Conservation (phyloP, 2,329 filamentous ascomycete genomes). For the Aspergillus pseudotamarii region DNA sequence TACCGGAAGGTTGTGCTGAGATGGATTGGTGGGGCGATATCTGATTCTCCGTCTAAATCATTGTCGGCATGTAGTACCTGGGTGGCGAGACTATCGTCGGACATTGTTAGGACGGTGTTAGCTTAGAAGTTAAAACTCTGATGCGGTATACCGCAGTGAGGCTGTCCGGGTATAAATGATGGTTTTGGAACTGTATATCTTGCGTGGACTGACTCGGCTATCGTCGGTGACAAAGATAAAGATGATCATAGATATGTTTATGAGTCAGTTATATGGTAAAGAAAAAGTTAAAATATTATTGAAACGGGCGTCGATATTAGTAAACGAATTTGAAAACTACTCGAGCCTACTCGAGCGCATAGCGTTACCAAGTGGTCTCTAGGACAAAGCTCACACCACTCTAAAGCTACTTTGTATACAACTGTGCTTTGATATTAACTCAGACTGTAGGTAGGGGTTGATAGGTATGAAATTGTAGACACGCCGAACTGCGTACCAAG, state of each 20-base stretch:
- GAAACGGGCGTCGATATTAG: no score
- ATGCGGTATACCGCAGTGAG: no score
- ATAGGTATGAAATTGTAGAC: neutral
- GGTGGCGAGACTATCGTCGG: constrained; percentile 46
- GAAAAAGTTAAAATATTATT: no score
- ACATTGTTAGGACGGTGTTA: neutral
- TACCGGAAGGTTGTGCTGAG: constrained; percentile 91
- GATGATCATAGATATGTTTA: no score
- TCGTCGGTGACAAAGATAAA: no score
- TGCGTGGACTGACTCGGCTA: no score
- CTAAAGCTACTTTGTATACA: no score
- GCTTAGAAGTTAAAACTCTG: no score
- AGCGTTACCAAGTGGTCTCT: neutral
- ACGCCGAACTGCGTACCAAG: no score
- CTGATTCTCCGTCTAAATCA: constrained; percentile 69
- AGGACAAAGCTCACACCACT: neutral
- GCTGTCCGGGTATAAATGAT: no score
- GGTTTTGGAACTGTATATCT: no score
- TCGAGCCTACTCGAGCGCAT: neutral
- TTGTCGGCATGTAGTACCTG: constrained; percentile 80
- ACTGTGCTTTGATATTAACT: neutral
- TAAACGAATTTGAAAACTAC: neutral
- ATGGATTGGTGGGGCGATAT: constrained; percentile 86
- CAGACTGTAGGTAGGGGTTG: neutral
- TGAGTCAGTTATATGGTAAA: no score